Conservation (phyloP, 164 flowering plant genomes). For the Vitis vinifera region DNA sequence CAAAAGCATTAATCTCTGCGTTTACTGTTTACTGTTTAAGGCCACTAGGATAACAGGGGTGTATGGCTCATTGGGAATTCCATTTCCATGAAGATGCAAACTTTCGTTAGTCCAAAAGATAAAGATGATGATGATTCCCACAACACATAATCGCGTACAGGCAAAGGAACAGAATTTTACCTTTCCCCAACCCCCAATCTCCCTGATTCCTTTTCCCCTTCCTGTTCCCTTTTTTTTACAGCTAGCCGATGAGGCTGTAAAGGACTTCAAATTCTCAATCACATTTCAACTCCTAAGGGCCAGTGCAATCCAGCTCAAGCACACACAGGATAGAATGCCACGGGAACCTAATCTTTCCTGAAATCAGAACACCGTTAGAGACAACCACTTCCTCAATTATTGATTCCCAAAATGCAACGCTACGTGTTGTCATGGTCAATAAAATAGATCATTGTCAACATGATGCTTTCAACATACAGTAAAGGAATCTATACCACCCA, state of each 20-base stretch:
- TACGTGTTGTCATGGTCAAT: too few species aligned
- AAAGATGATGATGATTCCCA: not conserved
- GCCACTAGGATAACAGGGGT: too few species aligned
- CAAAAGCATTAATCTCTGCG: too few species aligned
- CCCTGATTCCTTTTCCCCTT: not conserved
- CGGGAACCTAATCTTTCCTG: slow-evolving; percentile 15
- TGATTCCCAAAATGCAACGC: too few species aligned
- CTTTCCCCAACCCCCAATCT: slow-evolving; percentile 20
- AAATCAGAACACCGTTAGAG: not conserved
- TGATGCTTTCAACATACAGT: too few species aligned
- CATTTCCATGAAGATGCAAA: too few species aligned
- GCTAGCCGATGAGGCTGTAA: not conserved
- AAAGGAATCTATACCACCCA: too few species aligned
- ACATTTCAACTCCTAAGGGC: not conserved
- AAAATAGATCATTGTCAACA: too few species aligned
- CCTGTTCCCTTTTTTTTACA: not conserved
- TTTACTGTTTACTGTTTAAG: too few species aligned
- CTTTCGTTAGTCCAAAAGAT: not conserved
- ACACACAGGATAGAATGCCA: not conserved
- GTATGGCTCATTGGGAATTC: too few species aligned
- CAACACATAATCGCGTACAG: slow-evolving; percentile 9
- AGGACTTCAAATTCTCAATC: not conserved
- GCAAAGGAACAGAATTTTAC: slow-evolving; percentile 21
- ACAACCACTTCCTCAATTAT: too few species aligned
- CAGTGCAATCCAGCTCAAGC: slow-evolving; percentile 1